Percentiles rank a stretch among this genome's conserved stretches.
Evolutionary conservation across 2,329 filamentous ascomycete genomes (phyloP).

Genomic region (Ophiognomonia clavigignenti-juglandacearum): DNA sequence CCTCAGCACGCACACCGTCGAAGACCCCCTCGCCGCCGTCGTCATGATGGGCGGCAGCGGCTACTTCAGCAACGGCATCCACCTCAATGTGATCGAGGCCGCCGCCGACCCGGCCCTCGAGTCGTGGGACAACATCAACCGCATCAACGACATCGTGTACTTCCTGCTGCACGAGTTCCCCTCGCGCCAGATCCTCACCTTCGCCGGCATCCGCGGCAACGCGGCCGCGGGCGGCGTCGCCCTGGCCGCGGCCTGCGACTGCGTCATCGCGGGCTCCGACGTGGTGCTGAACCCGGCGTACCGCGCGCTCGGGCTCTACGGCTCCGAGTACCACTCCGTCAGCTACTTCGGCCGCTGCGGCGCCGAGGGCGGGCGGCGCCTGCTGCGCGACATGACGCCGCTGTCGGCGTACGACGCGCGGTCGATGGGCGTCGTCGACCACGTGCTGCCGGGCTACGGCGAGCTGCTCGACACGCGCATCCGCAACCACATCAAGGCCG

Average conservation of each 20-base stretch:
- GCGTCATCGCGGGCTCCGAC: slow-evolving; percentile 31
- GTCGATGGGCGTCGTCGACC: slow-evolving; percentile 32
- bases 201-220: slow-evolving; percentile 35
- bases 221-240: slow-evolving; percentile 38
- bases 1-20: slow-evolving; percentile 22
- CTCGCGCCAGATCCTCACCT: slow-evolving; percentile 28
- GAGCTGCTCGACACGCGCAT: slow-evolving; percentile 29
- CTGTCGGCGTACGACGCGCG: slow-evolving; percentile 33
- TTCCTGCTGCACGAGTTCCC: slow-evolving; percentile 33
- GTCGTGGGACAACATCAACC: slow-evolving; percentile 39
- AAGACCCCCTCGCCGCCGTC: slow-evolving; percentile 27
- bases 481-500: slow-evolving; percentile 27
- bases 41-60: slow-evolving; percentile 34
- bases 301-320: slow-evolving; percentile 29
- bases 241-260: slow-evolving; percentile 32
- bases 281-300: slow-evolving; percentile 38
- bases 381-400: slow-evolving; percentile 33
- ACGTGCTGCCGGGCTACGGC: slow-evolving; percentile 30
- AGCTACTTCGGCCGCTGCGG: slow-evolving; percentile 35
- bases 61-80: slow-evolving; percentile 40
- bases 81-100: slow-evolving; percentile 38
- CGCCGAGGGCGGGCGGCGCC: slow-evolving; percentile 22
- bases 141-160: slow-evolving; percentile 36
- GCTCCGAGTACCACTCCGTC: slow-evolving; percentile 37
- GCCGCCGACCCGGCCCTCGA: slow-evolving; percentile 30